Conservation (phyloP, 257 asterid genomes). For the Rauvolfia tetraphylla region DNA sequence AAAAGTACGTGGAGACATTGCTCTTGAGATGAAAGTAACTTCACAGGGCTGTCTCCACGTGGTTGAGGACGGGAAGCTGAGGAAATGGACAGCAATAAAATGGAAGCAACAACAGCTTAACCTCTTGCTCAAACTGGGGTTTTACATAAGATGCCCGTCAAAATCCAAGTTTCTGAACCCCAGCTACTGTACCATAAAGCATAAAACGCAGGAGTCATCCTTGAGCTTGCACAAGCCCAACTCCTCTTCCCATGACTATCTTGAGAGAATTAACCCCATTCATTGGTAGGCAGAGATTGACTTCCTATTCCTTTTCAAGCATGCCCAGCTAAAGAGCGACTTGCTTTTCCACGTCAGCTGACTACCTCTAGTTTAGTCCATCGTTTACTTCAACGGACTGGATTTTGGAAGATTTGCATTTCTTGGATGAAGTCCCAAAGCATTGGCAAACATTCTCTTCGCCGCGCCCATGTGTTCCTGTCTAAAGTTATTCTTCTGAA, state of each 20-base stretch:
- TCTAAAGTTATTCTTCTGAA: constrained; percentile 33
- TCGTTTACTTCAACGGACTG: constrained; percentile 32
- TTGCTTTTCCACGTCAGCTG: neutral
- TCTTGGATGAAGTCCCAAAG: constrained; percentile 61
- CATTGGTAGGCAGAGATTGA: neutral
- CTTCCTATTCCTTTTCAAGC: neutral
- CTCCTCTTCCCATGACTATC: neutral
- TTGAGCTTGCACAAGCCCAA: neutral
- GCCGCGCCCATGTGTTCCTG: constrained; percentile 89
- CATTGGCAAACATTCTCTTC: constrained; percentile 89
- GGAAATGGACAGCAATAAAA: neutral
- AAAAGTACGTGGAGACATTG: neutral
- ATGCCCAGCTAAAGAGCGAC: neutral
- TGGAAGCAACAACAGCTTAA: neutral
- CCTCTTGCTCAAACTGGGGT: neutral
- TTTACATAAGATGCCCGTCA: neutral
- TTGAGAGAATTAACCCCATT: neutral
- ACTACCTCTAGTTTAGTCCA: constrained; percentile 13
- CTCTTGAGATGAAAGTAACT: neutral
- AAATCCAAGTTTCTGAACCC: neutral
- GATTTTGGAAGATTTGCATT: constrained; percentile 36
- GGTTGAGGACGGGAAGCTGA: neutral
- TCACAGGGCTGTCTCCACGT: neutral
- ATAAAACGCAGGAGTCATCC: neutral
- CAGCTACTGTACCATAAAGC: neutral